Evolutionary conservation across 306 rosid genomes (phyloP), one percentile per base, ranked within the genome.

Genomic region (Purshia tridentata): DNA sequence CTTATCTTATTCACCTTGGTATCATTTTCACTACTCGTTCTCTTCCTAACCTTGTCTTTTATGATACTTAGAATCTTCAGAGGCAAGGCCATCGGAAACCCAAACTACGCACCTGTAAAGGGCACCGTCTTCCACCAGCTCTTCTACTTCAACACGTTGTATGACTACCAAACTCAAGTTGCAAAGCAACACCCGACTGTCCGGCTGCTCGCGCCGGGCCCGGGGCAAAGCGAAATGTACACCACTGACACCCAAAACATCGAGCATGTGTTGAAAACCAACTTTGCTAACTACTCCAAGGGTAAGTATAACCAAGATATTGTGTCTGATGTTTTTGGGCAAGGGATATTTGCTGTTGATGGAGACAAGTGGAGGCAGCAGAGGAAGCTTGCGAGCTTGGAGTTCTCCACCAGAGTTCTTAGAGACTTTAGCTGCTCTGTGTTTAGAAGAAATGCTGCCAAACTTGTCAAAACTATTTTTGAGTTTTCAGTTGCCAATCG

Each of bases 291-390:
- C 57, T 92, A 89, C 37, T 55, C 86, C 2, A 92, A 83, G 81
- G 98, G 98, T 1, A 67, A 72, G 48, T 46, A 49, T 18, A 60
- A 69, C 35, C 82, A 72, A n/a, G 90, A 80, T 0, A 46, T 82
- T 0, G 0, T 76, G 9, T 48, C 56, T 35, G 97, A 88, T 77
- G 76, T 92, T 69, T 82, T 89, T 40, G 91, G 90, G 49, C 70
- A 82, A 5, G 98, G 98, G 51, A 90, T 92, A 61, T 92, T 92
- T 52, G 66, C 6, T 0, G 90, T 90, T 56, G 93, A 92, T 72
- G 93, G 92, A 9, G 89, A 83, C 0, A 81, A 73, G 78, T 92
- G 98, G 98, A 82, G 71, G 74, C 84, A 85, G 52, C 98, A 92
- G 73, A 84, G 93, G 80, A 92, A 88, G 80, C 82, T 89, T 63